Evolutionary conservation across 768 basidiomycete genomes (phyloP).

Genomic region (Russula sp.): DNA sequence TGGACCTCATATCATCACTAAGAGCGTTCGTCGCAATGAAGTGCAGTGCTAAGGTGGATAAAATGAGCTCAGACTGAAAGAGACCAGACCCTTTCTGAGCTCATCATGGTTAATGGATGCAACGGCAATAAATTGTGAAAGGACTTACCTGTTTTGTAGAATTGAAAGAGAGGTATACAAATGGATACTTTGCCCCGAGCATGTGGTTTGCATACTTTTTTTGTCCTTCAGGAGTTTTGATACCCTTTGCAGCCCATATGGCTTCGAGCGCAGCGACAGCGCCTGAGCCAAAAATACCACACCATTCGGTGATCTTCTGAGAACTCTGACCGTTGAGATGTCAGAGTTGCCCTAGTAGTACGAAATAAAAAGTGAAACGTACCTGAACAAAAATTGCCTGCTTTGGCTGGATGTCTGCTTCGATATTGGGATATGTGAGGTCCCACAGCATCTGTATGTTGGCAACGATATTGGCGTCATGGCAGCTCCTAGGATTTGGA

Average conservation of each 20-base stretch:
- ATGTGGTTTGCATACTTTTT: background rate
- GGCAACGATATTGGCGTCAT: background rate
- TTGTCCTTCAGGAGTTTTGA: background rate
- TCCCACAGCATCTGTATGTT: background rate
- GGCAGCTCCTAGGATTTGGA: background rate
- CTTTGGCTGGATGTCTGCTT: too few species aligned
- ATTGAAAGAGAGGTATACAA: background rate
- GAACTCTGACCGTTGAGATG: too few species aligned
- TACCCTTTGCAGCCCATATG: too few species aligned
- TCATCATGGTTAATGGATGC: background rate
- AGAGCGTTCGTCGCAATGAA: background rate
- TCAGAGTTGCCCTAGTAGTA: too few species aligned
- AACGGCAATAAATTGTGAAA: background rate
- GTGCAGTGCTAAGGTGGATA: background rate
- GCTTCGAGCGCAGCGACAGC: too few species aligned
- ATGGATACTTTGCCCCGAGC: background rate
- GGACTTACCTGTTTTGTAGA: background rate
- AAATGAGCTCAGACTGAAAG: background rate
- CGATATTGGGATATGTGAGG: too few species aligned
- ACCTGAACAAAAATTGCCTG: too few species aligned
- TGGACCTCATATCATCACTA: background rate
- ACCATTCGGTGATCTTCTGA: too few species aligned
- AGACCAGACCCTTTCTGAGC: background rate
- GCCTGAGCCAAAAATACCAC: too few species aligned
- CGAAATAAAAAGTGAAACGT: too few species aligned